phyloP scores from a whole-genome alignment of 2,329 filamentous ascomycete genomes.

The Neonectria ditissima region DNA sequence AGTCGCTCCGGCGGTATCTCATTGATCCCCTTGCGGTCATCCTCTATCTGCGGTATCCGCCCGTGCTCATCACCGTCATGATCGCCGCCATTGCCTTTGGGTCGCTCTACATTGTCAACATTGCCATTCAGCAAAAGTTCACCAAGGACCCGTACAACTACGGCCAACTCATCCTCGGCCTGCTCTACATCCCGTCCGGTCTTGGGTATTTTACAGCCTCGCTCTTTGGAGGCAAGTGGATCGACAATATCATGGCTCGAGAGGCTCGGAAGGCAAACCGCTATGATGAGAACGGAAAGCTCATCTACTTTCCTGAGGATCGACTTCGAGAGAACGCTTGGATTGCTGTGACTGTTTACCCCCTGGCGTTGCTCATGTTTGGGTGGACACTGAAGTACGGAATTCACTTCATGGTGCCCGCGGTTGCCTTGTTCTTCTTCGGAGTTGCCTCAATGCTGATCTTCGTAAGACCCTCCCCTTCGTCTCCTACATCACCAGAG shows the following conservation, averaged over 20 bases:
- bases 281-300: conserved; percentile 73
- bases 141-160: conserved; percentile 75
- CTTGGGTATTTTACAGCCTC: conserved; percentile 78
- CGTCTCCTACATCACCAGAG: not conserved
- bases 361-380: conserved; percentile 77
- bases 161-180: conserved; percentile 74
- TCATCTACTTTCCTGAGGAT: conserved; percentile 81
- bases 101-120: conserved; percentile 81
- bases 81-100: conserved; percentile 82
- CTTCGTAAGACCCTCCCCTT: conserved; percentile 62
- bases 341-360: conserved; percentile 78
- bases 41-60: conserved; percentile 76
- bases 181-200: conserved; percentile 82
- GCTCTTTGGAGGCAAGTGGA: conserved; percentile 79
- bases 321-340: conserved; percentile 86
- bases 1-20: conserved; percentile 69
- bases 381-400: conserved; percentile 79
- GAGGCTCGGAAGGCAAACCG: conserved; percentile 78
- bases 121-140: conserved; percentile 80
- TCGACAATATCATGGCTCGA: conserved; percentile 82
- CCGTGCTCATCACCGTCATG: conserved; percentile 79
- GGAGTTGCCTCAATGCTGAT: conserved; percentile 84
- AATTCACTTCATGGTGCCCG: conserved; percentile 71
- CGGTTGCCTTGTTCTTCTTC: conserved; percentile 78
- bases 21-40: conserved; percentile 80